Percentiles rank a stretch among this genome's conserved stretches.
Evolutionary conservation across 73 alveolate species (phyloP).

Genomic region (Blepharisma japonicum): DNA sequence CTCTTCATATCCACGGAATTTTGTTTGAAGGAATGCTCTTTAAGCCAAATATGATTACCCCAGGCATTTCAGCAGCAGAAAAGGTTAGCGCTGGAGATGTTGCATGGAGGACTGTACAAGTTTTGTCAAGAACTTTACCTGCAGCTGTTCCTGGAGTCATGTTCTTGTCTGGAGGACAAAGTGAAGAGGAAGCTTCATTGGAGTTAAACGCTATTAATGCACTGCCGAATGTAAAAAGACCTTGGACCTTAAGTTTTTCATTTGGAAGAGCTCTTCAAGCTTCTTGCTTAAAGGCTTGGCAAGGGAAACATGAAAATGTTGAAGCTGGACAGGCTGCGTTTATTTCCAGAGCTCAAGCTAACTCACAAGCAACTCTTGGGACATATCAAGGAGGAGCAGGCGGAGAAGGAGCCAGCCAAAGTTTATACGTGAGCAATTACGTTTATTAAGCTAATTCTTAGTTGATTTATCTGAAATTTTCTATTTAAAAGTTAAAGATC

Average conservation of each 20-base stretch:
- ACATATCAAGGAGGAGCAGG: constrained; percentile 19
- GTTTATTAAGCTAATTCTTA: background rate
- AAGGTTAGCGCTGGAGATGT: constrained; percentile 72
- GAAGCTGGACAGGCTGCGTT: constrained; percentile 86
- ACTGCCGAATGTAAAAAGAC: constrained; percentile 58
- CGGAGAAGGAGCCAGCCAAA: constrained; percentile 39
- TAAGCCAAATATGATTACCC: constrained; percentile 98
- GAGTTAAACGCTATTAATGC: constrained; percentile 88
- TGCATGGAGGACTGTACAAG: constrained; percentile 82
- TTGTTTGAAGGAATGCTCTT: constrained; percentile 92
- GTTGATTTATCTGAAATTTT: too few relatives aligned
- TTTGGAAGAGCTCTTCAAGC: constrained; percentile 94
- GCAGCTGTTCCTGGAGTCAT: constrained; percentile 89
- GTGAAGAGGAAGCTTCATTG: constrained; percentile 89
- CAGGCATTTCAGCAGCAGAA: constrained; percentile 85
- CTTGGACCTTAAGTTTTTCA: constrained; percentile 88
- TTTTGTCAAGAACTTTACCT: constrained; percentile 80
- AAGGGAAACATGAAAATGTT: constrained; percentile 84
- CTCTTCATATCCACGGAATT: constrained; percentile 80
- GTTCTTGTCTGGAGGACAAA: constrained; percentile 94
- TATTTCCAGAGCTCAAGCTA: constrained; percentile 80
- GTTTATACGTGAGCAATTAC: constrained; percentile 27
- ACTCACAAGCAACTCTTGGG: constrained; percentile 87
- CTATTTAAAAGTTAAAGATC: too few relatives aligned
- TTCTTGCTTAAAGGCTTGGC: constrained; percentile 86